A percentile compares a stretch with the other conserved stretches of the same genome.
These are phyloP conservation scores for Microdochium bolleyi DNA, from an alignment of 2,329 filamentous ascomycete species.

Conservation along the genomic window DNA sequence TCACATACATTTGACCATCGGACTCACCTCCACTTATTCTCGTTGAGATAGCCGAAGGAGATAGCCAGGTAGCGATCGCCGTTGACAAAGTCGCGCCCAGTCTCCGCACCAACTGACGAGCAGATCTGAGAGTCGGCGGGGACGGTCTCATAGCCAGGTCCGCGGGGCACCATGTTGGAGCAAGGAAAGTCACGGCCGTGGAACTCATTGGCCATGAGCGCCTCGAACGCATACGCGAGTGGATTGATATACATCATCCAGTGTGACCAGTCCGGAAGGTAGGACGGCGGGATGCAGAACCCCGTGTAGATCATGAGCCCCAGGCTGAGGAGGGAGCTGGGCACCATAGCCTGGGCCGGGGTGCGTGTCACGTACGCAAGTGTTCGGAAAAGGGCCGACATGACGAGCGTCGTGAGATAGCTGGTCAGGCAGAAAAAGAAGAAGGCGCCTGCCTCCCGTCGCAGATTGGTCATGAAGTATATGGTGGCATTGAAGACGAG, in stretches of 20 bases:
- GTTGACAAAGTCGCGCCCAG: slow-evolving; percentile 31
- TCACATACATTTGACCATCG: too few species aligned
- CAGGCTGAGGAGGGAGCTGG: slow-evolving; percentile 19
- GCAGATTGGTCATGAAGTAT: slow-evolving; percentile 57
- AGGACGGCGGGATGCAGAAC: slow-evolving; percentile 56
- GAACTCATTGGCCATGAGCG: slow-evolving; percentile 64
- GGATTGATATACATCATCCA: slow-evolving; percentile 62
- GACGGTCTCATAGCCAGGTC: slow-evolving; percentile 19
- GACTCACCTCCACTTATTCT: slow-evolving; percentile 33
- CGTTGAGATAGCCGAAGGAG: slow-evolving; percentile 31
- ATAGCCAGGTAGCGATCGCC: slow-evolving; percentile 34
- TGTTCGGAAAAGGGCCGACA: slow-evolving; percentile 50
- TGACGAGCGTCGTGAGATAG: slow-evolving; percentile 37
- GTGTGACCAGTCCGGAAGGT: slow-evolving; percentile 40
- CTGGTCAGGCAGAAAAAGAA: slow-evolving; percentile 41
- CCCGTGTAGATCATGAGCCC: slow-evolving; percentile 52
- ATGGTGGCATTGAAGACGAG: slow-evolving; percentile 47
- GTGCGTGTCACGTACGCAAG: slow-evolving; percentile 46
- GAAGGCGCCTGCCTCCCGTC: slow-evolving; percentile 39
- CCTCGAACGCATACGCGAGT: slow-evolving; percentile 62
- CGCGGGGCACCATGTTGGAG: slow-evolving; percentile 41
- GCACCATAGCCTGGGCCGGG: slow-evolving; percentile 46
- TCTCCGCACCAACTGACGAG: slow-evolving; percentile 3
- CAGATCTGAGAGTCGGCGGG: slow-evolving; percentile 12
- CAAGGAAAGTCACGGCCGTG: slow-evolving; percentile 45